Evolutionary conservation across 2,329 filamentous ascomycete species (phyloP), one percentile per base, ranked within the genome.

Genomic region (Alternaria infectoria): DNA sequence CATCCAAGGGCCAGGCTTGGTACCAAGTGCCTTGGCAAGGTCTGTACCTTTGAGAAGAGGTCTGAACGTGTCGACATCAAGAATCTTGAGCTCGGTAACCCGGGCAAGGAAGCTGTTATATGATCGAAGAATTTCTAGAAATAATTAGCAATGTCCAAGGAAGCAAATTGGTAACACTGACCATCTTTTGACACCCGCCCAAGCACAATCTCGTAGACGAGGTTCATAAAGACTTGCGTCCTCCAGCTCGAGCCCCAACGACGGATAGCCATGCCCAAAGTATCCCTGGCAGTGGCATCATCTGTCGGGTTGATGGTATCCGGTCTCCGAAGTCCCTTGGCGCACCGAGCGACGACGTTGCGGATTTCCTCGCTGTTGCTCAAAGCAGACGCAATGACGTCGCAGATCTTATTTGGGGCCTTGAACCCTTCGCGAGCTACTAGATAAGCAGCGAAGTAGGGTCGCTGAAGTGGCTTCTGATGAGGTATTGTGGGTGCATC

Each of bases 1-100:
- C 86, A 96, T 91, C 95, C 95, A 98, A n/a, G 85, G 89, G 1
- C 93, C 93, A 0, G 92, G 90, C 66, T 88, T 89, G 0, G 86
- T 88, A 17, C 81, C 82, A 4, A 98, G 83, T 5, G 87, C 88
- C 65, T 89, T 86, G 17, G 89, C 87, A 19, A 98, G 86, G 56
- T 90, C 83, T 43, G 87, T 91, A 15, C 96, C 95, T 74, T 96
- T 92, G 32, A 97, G 71, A 5, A 86, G 77, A 13, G 84, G 82
- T 70, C 81, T 85, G 66, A 85, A 77, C 6, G 76, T 77, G 69
- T 83, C 80, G 6, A 81, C 86, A 10, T 86, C 83, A 25, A 83
- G 78, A 15, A 91, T 76, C n/a, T 82, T 75, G 28, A 86, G 79
- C 21, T 83, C 77, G 62, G 82, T 72, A 6, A 90, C 75, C 59